Evolutionary conservation across 1,139 yeast genomes (phyloP).

Genomic region (Nakaseomyces nivariensis): DNA sequence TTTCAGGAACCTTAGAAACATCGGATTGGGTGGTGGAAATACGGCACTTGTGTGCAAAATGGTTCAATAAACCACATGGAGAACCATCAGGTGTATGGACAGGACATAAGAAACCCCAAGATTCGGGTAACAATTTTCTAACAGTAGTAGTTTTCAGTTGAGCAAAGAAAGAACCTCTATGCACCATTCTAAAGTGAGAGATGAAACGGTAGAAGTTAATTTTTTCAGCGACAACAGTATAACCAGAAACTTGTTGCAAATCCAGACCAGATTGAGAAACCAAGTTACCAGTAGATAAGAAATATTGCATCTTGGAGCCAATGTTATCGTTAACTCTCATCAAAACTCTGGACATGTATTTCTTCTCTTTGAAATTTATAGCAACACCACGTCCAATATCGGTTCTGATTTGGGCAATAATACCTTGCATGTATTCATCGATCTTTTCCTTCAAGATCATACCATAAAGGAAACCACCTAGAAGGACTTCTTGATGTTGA

Average conservation of each 20-base stretch:
- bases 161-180: slow-evolving; percentile 98
- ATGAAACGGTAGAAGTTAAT: slow-evolving; percentile 94
- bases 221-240: slow-evolving; percentile 97
- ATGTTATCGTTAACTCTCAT: slow-evolving; percentile 80
- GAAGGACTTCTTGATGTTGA: slow-evolving; percentile 92
- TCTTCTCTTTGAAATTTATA: slow-evolving; percentile 73
- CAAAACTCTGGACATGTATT: slow-evolving; percentile 74
- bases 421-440: slow-evolving; percentile 76
- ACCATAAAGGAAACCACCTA: slow-evolving; percentile 95
- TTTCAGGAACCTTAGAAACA: slow-evolving; percentile 58
- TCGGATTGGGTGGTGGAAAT: slow-evolving; percentile 72
- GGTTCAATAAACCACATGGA: slow-evolving; percentile 97
- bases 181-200: slow-evolving; percentile 98
- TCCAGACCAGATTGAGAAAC: slow-evolving; percentile 96
- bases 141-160: slow-evolving; percentile 96
- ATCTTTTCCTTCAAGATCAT: slow-evolving; percentile 94
- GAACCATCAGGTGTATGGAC: slow-evolving; percentile 99
- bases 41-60: slow-evolving; percentile 88
- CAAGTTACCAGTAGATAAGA: slow-evolving; percentile 91
- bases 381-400: slow-evolving; percentile 78
- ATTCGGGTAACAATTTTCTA: slow-evolving; percentile 90
- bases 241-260: slow-evolving; percentile 96
- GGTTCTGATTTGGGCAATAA: slow-evolving; percentile 63
- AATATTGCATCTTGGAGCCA: slow-evolving; percentile 89
- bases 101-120: slow-evolving; percentile 98